A percentile compares a stretch with the other conserved stretches of the same genome.
These are phyloP conservation scores for Lagerstroemia speciosa DNA, from an alignment of 345 rosid species.

Conservation along the genomic window DNA sequence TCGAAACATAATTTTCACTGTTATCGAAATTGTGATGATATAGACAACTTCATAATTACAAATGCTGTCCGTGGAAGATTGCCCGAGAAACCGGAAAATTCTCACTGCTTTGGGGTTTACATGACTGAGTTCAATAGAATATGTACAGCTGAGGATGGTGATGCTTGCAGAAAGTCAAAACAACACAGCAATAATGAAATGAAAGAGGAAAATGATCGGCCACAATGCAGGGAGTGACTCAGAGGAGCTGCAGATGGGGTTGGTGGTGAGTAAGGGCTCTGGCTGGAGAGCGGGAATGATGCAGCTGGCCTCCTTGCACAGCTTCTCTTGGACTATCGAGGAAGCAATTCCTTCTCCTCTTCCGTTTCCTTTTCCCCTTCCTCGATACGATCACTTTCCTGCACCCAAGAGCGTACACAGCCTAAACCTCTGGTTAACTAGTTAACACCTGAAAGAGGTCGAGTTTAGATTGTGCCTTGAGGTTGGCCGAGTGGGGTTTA, in stretches of 20 bases:
- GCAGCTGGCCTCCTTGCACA: conserved; percentile 38
- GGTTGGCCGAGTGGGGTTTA: conserved; percentile 1
- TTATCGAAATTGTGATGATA: no score
- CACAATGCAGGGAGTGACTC: background rate
- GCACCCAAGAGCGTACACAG: background rate
- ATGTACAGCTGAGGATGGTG: no score
- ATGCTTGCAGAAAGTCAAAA: no score
- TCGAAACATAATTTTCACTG: no score
- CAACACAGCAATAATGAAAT: no score
- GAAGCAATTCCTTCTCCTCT: conserved; percentile 1
- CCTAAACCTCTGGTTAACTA: background rate
- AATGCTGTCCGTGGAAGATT: no score
- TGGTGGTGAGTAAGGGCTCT: background rate
- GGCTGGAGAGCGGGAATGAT: background rate
- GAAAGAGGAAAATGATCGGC: no score
- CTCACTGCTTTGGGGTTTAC: no score
- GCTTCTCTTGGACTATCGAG: conserved; percentile 40
- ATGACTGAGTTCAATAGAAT: no score
- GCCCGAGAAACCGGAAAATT: no score
- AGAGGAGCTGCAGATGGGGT: conserved; percentile 1
- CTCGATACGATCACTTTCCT: conserved; percentile 15
- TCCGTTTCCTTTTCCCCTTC: conserved; percentile 2
- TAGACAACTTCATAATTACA: no score
- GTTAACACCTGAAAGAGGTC: no score
- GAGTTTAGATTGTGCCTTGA: background rate